These are phyloP conservation scores for Tricholoma hemisulphureum DNA, from an alignment of 768 basidiomycete genomes.

Conservation along the genomic window DNA sequence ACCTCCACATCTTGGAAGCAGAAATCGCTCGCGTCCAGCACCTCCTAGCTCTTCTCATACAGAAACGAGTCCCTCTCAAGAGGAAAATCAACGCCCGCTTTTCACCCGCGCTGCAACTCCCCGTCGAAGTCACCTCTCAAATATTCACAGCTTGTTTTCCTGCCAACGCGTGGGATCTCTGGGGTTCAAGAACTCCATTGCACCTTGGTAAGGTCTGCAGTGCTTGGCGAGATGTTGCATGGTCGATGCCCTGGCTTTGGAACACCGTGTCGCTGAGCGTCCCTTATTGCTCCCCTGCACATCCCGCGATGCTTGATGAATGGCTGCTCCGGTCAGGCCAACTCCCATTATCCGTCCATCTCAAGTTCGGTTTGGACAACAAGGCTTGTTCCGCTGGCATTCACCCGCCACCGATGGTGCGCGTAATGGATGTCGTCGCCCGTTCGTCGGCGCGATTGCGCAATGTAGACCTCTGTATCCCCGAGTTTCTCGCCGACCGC, in stretches of 20 bases:
- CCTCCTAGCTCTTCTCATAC: conserved; percentile 12
- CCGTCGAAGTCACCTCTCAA: conserved; percentile 18
- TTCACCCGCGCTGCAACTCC: conserved; percentile 16
- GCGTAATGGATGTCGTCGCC: conserved; percentile 16
- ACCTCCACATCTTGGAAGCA: conserved; percentile 14
- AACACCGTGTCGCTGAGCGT: conserved; percentile 20
- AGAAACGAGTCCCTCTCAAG: conserved; percentile 15
- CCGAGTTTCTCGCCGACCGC: conserved; percentile 14
- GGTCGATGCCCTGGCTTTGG: conserved; percentile 32
- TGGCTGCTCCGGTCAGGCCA: conserved; percentile 28
- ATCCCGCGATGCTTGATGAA: conserved; percentile 21
- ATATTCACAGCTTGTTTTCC: conserved; percentile 18
- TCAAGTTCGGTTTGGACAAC: conserved; percentile 3
- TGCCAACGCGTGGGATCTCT: not conserved
- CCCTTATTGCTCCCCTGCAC: conserved; percentile 13
- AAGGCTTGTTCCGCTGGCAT: not conserved
- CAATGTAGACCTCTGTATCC: conserved; percentile 14
- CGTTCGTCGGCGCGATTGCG: conserved; percentile 15
- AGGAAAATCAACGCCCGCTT: conserved; percentile 15
- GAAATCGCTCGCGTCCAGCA: conserved; percentile 12
- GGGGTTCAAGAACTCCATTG: conserved; percentile 15
- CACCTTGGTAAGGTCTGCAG: conserved; percentile 25
- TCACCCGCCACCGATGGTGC: conserved; percentile 5
- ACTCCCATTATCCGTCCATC: conserved; percentile 21
- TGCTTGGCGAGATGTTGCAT: conserved; percentile 28